These are phyloP conservation scores for Zymoseptoria pseudotritici DNA, from an alignment of 2,329 filamentous ascomycete genomes.

Conservation along the genomic window DNA sequence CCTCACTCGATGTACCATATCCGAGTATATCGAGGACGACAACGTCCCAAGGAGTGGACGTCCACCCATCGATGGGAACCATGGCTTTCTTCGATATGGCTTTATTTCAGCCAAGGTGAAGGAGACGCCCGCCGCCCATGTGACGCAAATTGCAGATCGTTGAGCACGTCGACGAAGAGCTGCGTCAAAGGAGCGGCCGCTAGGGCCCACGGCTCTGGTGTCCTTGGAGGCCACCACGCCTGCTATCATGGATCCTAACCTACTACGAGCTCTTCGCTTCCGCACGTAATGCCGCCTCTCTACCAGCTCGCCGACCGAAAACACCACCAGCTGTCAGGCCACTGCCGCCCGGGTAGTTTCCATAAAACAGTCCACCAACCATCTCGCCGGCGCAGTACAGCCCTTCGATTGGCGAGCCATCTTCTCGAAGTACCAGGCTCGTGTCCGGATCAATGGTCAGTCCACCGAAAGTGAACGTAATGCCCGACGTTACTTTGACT, in stretches of 20 bases:
- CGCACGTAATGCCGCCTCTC: slow-evolving; percentile 19
- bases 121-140: too few species aligned
- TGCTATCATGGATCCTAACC: background rate
- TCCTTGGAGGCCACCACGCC: background rate
- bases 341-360: slow-evolving; percentile 57
- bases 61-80: too few species aligned
- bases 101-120: too few species aligned
- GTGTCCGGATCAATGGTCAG: slow-evolving; percentile 50
- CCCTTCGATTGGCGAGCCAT: slow-evolving; percentile 43
- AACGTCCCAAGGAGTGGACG: too few species aligned
- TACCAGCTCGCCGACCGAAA: slow-evolving; percentile 41
- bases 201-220: background rate
- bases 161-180: background rate
- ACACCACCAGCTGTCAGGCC: slow-evolving; percentile 55
- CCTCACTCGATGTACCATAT: too few species aligned
- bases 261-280: background rate
- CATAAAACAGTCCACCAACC: slow-evolving; percentile 57
- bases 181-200: background rate
- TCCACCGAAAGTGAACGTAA: slow-evolving; percentile 64
- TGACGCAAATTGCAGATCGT: background rate
- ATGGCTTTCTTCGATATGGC: too few species aligned
- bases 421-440: slow-evolving; percentile 44
- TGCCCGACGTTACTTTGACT: slow-evolving; percentile 56
- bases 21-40: too few species aligned
- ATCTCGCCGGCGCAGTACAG: slow-evolving; percentile 59